Evolutionary conservation across 495 filamentous ascomycete species (phyloP), one percentile per base, ranked within the genome.

Genomic region (Penicillium steckii): DNA sequence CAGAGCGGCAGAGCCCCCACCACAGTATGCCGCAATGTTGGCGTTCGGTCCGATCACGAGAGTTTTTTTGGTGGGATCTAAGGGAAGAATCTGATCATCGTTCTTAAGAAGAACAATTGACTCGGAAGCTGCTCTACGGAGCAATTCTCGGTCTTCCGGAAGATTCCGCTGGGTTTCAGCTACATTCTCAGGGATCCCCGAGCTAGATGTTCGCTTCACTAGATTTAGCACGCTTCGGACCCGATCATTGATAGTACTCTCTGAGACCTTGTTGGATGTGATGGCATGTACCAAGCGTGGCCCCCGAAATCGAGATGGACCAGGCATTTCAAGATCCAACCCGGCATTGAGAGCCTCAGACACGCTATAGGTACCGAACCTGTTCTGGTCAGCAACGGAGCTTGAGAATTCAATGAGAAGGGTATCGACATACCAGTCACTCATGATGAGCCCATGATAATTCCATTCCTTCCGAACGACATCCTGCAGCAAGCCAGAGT

Each of bases 91-190:
- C 1, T 5, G 12, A 8, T 76, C 73, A 35, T 88, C 78, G 61
- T 92, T 92, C 61, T 91, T 91, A 30, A 92, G 72, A n/a, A 91
- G 72, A 1, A 88, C 87, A 21, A 92, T 79, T 7, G 81, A 82
- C 44, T 86, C 82, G 7, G 77, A 75, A 32, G 80, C 83, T 30
- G 87, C 72, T 40, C 75, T 67, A 33, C 86, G 76, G 22, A 86
- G 73, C 22, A 91, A 65, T 13, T 71, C 59, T 50, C 85, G 76
- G 32, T 84, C 85, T 52, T 87, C 81, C 10, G 78, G 75, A 24
- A 74, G 69, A 43, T 87, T 82, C 52, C 80, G 78, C 40, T 70
- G 68, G 62, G 84, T 81, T 8, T 77, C 71, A 23, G 53, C 51
- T n/a, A n/a, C n/a, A n/a, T n/a, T n/a, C 8, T 48, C 46, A 2